Conservation (phyloP, 208 protist species). For the Trypanosoma lewisi region DNA sequence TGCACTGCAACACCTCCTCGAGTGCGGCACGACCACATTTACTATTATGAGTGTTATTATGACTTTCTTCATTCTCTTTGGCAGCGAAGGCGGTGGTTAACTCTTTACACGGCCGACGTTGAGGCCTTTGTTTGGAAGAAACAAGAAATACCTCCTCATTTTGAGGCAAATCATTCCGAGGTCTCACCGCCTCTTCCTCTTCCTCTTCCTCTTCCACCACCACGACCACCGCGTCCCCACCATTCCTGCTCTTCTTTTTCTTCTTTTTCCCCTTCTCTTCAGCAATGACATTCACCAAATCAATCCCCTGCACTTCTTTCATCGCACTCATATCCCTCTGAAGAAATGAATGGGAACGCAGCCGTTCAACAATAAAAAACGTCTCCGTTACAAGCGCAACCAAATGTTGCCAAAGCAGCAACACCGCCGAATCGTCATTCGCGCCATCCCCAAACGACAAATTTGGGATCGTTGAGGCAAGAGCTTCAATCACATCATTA, state of each 20-base stretch:
- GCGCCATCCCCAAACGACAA: neutral
- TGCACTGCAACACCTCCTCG: constrained; percentile 1
- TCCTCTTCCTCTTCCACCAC: constrained; percentile 2
- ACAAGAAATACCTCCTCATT: constrained; percentile 7
- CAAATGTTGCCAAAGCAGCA: constrained; percentile 19
- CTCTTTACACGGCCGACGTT: neutral
- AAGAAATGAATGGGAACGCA: neutral
- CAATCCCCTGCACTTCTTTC: neutral
- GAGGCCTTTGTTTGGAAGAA: neutral
- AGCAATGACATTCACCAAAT: neutral
- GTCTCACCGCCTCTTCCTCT: neutral
- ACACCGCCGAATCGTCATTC: neutral
- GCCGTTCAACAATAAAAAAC: neutral
- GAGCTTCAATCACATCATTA: constrained; percentile 1
- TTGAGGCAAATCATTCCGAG: neutral
- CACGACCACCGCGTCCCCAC: no score
- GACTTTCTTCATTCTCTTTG: neutral
- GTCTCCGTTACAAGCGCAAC: constrained; percentile 8
- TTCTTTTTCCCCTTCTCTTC: neutral
- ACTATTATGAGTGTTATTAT: neutral
- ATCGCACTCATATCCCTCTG: neutral
- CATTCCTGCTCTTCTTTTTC: no score
- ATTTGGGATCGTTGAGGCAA: neutral
- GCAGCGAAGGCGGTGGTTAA: neutral
- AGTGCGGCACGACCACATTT: neutral